Conservation (phyloP, 1,139 yeast genomes). For the Wickerhamiella infanticola region DNA sequence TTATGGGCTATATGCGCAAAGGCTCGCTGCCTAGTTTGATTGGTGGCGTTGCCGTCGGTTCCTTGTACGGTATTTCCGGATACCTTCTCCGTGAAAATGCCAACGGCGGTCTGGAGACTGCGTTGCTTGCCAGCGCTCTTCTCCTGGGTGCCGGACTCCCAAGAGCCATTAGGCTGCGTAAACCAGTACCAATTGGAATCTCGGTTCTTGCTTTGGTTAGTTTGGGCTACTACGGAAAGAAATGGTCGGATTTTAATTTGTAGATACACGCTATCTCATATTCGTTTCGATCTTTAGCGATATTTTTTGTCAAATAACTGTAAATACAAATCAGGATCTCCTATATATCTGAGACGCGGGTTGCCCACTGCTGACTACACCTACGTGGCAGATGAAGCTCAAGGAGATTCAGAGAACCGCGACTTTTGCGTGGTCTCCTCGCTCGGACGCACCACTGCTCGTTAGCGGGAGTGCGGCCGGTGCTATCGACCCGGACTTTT, state of each 20-base stretch:
- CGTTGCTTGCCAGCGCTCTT: conserved; percentile 53
- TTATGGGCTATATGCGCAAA: conserved; percentile 53
- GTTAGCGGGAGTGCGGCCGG: conserved; percentile 84
- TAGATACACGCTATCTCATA: neutral
- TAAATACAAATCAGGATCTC: too few relatives aligned
- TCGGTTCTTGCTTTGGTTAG: conserved; percentile 50
- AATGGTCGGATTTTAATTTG: conserved; percentile 51
- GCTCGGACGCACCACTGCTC: conserved; percentile 10
- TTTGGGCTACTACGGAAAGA: conserved; percentile 52
- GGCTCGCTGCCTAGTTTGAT: conserved; percentile 65
- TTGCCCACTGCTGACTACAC: neutral
- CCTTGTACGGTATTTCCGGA: conserved; percentile 62
- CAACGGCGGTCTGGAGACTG: conserved; percentile 69
- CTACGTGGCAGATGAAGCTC: conserved; percentile 34
- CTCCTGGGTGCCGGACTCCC: conserved; percentile 55
- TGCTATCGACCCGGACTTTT: conserved; percentile 77
- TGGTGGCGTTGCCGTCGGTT: conserved; percentile 61
- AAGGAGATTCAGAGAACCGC: conserved; percentile 77
- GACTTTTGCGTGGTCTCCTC: conserved; percentile 83
- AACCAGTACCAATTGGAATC: conserved; percentile 63
- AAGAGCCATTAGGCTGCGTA: conserved; percentile 47
- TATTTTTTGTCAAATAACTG: too few relatives aligned
- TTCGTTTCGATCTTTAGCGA: too few relatives aligned
- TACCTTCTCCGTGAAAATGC: conserved; percentile 57
- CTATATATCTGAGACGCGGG: too few relatives aligned